Conservation (phyloP, 495 filamentous ascomycete genomes). For the Neurospora intermedia region DNA sequence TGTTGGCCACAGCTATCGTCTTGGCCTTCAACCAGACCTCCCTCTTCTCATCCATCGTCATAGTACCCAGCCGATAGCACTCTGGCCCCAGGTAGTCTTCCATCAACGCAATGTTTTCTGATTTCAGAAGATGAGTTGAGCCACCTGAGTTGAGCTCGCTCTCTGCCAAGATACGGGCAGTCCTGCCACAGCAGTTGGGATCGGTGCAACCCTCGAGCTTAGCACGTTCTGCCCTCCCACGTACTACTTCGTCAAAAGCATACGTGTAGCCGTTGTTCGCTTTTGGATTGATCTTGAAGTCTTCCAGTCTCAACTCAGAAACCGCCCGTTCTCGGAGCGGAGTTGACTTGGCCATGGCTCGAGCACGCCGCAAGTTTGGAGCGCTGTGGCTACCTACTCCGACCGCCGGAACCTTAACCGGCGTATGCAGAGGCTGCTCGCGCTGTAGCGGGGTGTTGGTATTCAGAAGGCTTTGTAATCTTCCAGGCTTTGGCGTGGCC, state of each 20-base stretch:
- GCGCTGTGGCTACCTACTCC: background rate
- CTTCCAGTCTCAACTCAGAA: constrained; percentile 40
- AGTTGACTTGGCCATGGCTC: constrained; percentile 18
- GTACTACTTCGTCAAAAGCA: constrained; percentile 66
- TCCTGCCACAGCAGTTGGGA: constrained; percentile 63
- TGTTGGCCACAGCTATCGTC: constrained; percentile 54
- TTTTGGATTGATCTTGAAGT: constrained; percentile 79
- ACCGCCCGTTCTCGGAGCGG: constrained; percentile 43
- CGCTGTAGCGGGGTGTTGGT: background rate
- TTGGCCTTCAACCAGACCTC: constrained; percentile 57
- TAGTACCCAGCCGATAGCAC: constrained; percentile 28
- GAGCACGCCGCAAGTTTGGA: background rate
- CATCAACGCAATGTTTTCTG: constrained; percentile 45
- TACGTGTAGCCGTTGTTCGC: constrained; percentile 62
- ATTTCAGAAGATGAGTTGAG: constrained; percentile 14
- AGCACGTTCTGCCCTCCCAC: constrained; percentile 60
- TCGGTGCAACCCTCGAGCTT: constrained; percentile 71
- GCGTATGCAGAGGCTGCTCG: background rate
- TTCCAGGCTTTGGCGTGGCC: background rate
- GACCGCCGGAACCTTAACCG: background rate
- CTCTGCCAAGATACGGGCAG: constrained; percentile 55
- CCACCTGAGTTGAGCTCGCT: constrained; percentile 27
- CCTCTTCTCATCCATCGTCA: constrained; percentile 42
- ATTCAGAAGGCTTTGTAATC: constrained; percentile 10
- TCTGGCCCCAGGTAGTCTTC: constrained; percentile 59